These are phyloP conservation scores for Camellia oleifera DNA, from an alignment of 179 eudicot species.

Conservation along the genomic window DNA sequence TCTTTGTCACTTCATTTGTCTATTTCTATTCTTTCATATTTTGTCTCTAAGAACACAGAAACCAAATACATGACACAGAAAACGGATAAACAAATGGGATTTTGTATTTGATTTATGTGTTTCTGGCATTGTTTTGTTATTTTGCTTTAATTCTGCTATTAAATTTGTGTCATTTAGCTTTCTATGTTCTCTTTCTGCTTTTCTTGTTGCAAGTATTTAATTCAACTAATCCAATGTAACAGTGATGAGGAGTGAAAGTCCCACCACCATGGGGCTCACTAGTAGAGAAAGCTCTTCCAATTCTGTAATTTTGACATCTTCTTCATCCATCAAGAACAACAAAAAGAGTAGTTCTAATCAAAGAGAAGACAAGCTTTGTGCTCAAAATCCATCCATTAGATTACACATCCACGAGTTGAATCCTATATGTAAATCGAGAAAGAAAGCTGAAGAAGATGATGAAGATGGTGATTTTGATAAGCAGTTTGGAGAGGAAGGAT, in stretches of 20 bases:
- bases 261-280: not conserved
- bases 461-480: conserved; percentile 27
- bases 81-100: too few species aligned
- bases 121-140: not conserved
- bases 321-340: not conserved
- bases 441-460: conserved; percentile 24
- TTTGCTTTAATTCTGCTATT: not conserved
- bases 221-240: not conserved
- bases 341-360: not conserved
- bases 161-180: not conserved
- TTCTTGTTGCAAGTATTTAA: not conserved
- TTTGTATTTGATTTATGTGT: not conserved
- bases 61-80: too few species aligned
- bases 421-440: conserved; percentile 39
- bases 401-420: conserved; percentile 33
- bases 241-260: not conserved
- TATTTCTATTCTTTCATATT: not conserved
- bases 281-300: not conserved
- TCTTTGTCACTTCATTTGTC: not conserved
- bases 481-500: conserved; percentile 31
- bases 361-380: not conserved
- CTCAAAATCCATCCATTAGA: conserved; percentile 14
- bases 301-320: not conserved
- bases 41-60: too few species aligned
- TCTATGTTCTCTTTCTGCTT: not conserved